These are phyloP conservation scores for Arachnopeziza araneosa DNA, from an alignment of 2,329 filamentous ascomycete species.

Conservation along the genomic window DNA sequence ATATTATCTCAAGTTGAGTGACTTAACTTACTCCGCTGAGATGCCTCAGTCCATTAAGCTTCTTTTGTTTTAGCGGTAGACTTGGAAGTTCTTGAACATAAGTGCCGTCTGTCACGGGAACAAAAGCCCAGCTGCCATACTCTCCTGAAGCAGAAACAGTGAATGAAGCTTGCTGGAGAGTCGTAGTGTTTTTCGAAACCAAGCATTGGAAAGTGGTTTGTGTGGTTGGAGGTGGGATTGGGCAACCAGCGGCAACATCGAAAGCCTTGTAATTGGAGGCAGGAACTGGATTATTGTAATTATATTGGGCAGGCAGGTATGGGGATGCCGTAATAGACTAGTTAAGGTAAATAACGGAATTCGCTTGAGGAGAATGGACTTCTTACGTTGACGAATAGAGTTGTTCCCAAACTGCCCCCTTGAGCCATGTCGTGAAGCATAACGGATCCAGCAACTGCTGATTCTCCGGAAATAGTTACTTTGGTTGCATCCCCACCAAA, in stretches of 20 bases:
- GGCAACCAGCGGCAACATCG: conserved; percentile 36
- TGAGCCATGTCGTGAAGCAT: conserved; percentile 48
- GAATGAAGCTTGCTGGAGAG: conserved; percentile 23
- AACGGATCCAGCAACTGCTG: conserved; percentile 42
- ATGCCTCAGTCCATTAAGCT: conserved; percentile 27
- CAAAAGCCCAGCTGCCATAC: conserved; percentile 29
- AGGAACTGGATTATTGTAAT: conserved; percentile 39
- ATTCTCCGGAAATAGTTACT: conserved; percentile 36
- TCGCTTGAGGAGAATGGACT: not conserved
- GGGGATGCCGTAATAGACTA: conserved; percentile 35
- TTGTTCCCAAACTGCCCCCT: conserved; percentile 32
- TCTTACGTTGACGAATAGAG: conserved; percentile 14
- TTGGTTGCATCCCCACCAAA: conserved; percentile 29
- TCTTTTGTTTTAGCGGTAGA: conserved; percentile 24
- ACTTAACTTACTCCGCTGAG: conserved; percentile 11
- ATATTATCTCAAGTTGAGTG: not conserved
- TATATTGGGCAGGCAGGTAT: conserved; percentile 48
- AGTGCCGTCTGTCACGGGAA: conserved; percentile 33
- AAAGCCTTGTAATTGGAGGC: conserved; percentile 41
- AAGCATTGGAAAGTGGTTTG: conserved; percentile 5
- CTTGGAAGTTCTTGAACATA: conserved; percentile 29
- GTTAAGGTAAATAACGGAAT: not conserved
- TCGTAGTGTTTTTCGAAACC: conserved; percentile 20
- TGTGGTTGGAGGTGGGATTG: conserved; percentile 10
- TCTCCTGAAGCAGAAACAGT: conserved; percentile 9